A percentile compares a stretch with the other conserved stretches of the same genome.
Evolutionary conservation across 192 early-diverging fungal species (phyloP).

Genomic region (Endogone sp.): DNA sequence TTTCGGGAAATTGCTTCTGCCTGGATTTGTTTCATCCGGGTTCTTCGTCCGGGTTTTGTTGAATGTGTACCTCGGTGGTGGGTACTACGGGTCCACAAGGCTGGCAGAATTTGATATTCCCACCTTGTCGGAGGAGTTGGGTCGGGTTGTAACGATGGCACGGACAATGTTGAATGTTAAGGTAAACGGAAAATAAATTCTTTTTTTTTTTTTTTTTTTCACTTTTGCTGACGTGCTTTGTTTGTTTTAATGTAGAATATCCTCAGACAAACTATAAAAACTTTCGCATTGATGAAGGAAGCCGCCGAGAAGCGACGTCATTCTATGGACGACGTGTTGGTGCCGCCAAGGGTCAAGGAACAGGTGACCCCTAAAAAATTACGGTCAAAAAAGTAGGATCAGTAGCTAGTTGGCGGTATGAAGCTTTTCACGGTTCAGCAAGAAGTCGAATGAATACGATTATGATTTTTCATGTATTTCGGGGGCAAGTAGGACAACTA

Average conservation of each 20-base stretch:
- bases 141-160: conserved; percentile 7
- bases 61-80: conserved; percentile 8
- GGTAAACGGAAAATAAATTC: conserved; percentile 8
- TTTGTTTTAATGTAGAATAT: neutral
- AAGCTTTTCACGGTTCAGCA: neutral
- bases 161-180: conserved; percentile 16
- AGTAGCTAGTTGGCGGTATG: neutral
- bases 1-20: conserved; percentile 6
- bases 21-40: conserved; percentile 9
- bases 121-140: conserved; percentile 7
- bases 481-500: too few relatives aligned
- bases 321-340: neutral
- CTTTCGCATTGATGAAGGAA: neutral
- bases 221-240: neutral
- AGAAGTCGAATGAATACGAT: neutral
- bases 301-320: neutral
- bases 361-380: neutral
- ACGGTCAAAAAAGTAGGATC: neutral
- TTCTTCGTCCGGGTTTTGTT: conserved; percentile 16
- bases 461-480: neutral
- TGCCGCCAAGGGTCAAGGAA: neutral
- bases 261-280: neutral
- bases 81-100: conserved; percentile 7
- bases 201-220: neutral
- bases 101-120: conserved; percentile 14